Conservation (phyloP, 257 asterid genomes). For the Penstemon davidsonii region DNA sequence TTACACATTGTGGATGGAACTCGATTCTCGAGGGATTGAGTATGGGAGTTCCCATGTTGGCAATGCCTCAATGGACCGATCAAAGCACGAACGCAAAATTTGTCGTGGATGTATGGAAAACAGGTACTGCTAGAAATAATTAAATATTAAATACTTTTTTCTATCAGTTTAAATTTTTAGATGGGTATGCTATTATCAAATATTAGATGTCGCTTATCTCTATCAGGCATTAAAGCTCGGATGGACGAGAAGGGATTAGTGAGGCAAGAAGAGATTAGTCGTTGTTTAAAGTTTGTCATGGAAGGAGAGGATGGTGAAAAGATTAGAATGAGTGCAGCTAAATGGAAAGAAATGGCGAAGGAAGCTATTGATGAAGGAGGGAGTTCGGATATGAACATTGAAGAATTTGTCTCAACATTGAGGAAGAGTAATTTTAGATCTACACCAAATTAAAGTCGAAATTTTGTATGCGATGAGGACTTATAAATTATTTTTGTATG, state of each 20-base stretch:
- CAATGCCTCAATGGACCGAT: conserved; percentile 41
- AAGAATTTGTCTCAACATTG: conserved; percentile 32
- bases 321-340: conserved; percentile 20
- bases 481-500: too few relatives aligned
- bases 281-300: conserved; percentile 26
- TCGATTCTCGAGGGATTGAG: conserved; percentile 42
- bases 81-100: conserved; percentile 41
- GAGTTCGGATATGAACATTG: conserved; percentile 39
- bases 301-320: conserved; percentile 30
- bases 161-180: too few relatives aligned
- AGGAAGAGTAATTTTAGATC: too few relatives aligned
- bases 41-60: conserved; percentile 31
- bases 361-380: conserved; percentile 35
- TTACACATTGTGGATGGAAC: conserved; percentile 45
- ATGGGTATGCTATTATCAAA: too few relatives aligned
- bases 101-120: conserved; percentile 35
- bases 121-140: conserved; percentile 10
- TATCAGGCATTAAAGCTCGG: conserved; percentile 29
- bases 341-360: conserved; percentile 34
- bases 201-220: too few relatives aligned
- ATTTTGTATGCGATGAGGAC: too few relatives aligned
- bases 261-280: conserved; percentile 22
- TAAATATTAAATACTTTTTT: too few relatives aligned
- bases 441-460: too few relatives aligned
- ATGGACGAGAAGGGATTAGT: conserved; percentile 34